Evolutionary conservation across 2,329 filamentous ascomycete species (phyloP), one percentile per base, ranked within the genome.

Genomic region (Aureobasidium leucospermi): DNA sequence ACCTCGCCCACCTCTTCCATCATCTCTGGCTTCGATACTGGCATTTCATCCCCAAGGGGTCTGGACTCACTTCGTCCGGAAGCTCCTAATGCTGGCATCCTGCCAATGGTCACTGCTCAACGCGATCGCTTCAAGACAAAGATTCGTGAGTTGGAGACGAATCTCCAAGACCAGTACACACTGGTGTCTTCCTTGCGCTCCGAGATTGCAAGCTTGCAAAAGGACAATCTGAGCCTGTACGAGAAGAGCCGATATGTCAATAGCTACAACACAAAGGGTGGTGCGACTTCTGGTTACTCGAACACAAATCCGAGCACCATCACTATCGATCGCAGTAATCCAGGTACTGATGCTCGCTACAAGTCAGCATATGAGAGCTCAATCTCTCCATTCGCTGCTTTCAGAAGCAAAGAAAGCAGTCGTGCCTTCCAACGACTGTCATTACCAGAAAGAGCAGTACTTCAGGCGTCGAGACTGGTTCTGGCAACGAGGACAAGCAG

Each of bases 71-170:
- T 87, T 28, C 80, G 84, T 34, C 81, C 80, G 2, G 83, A 85
- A 63, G 79, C 86, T 8, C 81, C 87, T 59, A 88, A 88, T 34
- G 83, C 89, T 58, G 90, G 92, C 11, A 96, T 99, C 64, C 78
- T 99, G 28, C 95, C 94, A 36, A 99, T 99, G 95, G 89, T 99
- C 56, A 96, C 94, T 36, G 94, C 95, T 1, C 95, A 99, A 75
- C 87, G 94, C 63, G 94, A 99, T 75, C 90, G 94, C 55, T 99
- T 97, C 83, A 97, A 96, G 80, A 90, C 96, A 78, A 90, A 92
- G 69, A 97, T 96, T 65, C 78, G 85, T 0, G 89, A 99, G 71
- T 83, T 99, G 23, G 94, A 97, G 75, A 84, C 88, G 62, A 93
- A 97, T 69, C 79, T 97, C 9, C 90, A 91, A 6, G 91, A 95